Evolutionary conservation across 257 asterid species (phyloP), one percentile per base, ranked within the genome.

Genomic region (Sherardia arvensis): DNA sequence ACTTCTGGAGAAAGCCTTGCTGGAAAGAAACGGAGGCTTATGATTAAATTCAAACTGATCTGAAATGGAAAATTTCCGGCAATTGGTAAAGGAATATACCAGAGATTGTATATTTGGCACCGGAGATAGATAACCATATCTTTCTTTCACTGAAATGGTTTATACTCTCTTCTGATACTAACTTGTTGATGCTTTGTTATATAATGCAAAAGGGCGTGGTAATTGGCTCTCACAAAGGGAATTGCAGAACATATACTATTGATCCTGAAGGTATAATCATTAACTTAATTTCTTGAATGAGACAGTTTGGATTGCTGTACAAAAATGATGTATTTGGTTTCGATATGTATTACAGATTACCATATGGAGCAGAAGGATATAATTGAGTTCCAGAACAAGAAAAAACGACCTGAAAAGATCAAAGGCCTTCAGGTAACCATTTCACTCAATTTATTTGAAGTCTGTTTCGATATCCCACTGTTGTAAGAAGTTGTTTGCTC

Each of bases 21-120:
- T 81, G 73, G 96, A 91, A 84, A 96, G 91, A 80, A 79, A n/a
- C 78, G 88, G 98, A 88, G 76, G 98, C 96, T 33, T 91, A 86
- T 74, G 98, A 91, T 73, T 84, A 75, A 74, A 69, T 91, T 87
- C 88, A 91, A 83, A 72, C 83, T 7, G 95, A 88, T 40, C 81
- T 91, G 54, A n/a, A n/a, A n/a, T n/a, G n/a, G n/a, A n/a, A n/a
- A n/a, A n/a, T n/a, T n/a, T n/a, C n/a, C n/a, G n/a, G n/a, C n/a
- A n/a, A n/a, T n/a, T n/a, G n/a, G n/a, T n/a, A n/a, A n/a, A n/a
- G n/a, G n/a, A n/a, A n/a, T n/a, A n/a, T n/a, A n/a, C n/a, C n/a
- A n/a, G n/a, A n/a, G n/a, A n/a, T n/a, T n/a, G n/a, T n/a, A n/a
- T n/a, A n/a, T n/a, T n/a, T n/a, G n/a, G n/a, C n/a, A n/a, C n/a